A percentile compares a stretch with the other conserved stretches of the same genome.
Conservation (phyloP, 768 basidiomycete species). For the Tulasnella calospora region DNA sequence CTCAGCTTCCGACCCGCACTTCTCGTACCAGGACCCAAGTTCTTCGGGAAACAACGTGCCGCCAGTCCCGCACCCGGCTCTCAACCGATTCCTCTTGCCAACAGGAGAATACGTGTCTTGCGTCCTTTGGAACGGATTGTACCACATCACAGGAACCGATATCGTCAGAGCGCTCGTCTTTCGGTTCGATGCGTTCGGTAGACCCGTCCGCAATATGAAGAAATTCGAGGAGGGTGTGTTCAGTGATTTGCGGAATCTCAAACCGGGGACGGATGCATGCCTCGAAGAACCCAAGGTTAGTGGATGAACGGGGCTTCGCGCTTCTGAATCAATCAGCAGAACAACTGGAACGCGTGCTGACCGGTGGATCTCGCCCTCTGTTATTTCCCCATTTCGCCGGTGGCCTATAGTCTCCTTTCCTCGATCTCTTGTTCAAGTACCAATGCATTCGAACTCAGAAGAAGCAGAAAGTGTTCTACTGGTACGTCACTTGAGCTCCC, state of each 20-base stretch:
- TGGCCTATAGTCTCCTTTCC: slow-evolving; percentile 68
- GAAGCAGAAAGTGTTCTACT: slow-evolving; percentile 99
- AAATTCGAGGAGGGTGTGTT: slow-evolving; percentile 98
- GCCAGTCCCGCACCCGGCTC: slow-evolving; percentile 59
- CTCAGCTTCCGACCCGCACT: slow-evolving; percentile 34
- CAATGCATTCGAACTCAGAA: slow-evolving; percentile 97
- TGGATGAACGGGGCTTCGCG: slow-evolving; percentile 26
- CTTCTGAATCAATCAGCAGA: neutral
- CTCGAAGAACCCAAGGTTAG: slow-evolving; percentile 93
- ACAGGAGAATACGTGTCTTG: slow-evolving; percentile 82
- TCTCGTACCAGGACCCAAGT: slow-evolving; percentile 31
- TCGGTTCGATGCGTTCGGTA: slow-evolving; percentile 84
- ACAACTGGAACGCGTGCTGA: neutral
- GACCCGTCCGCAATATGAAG: slow-evolving; percentile 88
- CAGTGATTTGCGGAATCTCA: slow-evolving; percentile 85
- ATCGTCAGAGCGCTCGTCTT: slow-evolving; percentile 94
- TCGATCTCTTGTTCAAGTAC: slow-evolving; percentile 91
- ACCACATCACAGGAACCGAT: slow-evolving; percentile 94
- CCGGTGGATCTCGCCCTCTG: neutral
- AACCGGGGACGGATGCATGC: slow-evolving; percentile 87
- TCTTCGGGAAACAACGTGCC: slow-evolving; percentile 29
- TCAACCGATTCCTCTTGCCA: slow-evolving; percentile 84
- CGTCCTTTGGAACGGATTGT: slow-evolving; percentile 85
- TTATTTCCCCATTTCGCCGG: neutral
- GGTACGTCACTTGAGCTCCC: slow-evolving; percentile 48